Evolutionary conservation across 768 basidiomycete genomes (phyloP).

Genomic region (Gautieria morchelliformis): DNA sequence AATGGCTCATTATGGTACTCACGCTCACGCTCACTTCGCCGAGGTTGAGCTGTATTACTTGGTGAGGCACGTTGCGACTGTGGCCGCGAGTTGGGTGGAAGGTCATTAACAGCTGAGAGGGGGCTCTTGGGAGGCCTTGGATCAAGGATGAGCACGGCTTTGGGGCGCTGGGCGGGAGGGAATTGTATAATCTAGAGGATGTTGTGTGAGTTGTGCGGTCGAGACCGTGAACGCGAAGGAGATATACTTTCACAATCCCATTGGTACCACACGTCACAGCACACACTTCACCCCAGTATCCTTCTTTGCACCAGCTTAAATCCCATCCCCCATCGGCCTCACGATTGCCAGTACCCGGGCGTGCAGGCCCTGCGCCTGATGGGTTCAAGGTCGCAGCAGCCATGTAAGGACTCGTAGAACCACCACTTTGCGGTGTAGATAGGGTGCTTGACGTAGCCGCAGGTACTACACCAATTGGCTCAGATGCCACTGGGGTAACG

Average conservation of each 20-base stretch:
- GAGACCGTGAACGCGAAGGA: background rate
- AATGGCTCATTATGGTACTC: slow-evolving; percentile 22
- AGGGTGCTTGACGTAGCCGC: slow-evolving; percentile 43
- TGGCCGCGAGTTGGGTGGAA: background rate
- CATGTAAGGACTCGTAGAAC: slow-evolving; percentile 1
- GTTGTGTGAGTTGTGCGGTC: slow-evolving; percentile 1
- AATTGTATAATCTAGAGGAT: slow-evolving; percentile 62
- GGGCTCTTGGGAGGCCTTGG: slow-evolving; percentile 23
- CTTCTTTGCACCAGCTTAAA: slow-evolving; percentile 91
- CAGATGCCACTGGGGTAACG: slow-evolving; percentile 1
- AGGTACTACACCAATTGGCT: slow-evolving; percentile 30
- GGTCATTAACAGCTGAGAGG: background rate
- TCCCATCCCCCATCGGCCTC: slow-evolving; percentile 92
- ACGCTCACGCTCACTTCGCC: background rate
- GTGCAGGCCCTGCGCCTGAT: background rate
- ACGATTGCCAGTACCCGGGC: slow-evolving; percentile 36
- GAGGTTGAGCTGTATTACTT: background rate
- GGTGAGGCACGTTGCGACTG: background rate
- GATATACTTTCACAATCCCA: slow-evolving; percentile 65
- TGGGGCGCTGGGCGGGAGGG: slow-evolving; percentile 56
- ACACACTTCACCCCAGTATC: slow-evolving; percentile 89
- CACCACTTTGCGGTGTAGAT: slow-evolving; percentile 39
- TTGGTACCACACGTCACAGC: slow-evolving; percentile 66
- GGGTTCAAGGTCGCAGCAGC: background rate
- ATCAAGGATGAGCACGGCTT: slow-evolving; percentile 51